Conservation (phyloP, 257 asterid genomes). For the Linderniella brevidens region DNA sequence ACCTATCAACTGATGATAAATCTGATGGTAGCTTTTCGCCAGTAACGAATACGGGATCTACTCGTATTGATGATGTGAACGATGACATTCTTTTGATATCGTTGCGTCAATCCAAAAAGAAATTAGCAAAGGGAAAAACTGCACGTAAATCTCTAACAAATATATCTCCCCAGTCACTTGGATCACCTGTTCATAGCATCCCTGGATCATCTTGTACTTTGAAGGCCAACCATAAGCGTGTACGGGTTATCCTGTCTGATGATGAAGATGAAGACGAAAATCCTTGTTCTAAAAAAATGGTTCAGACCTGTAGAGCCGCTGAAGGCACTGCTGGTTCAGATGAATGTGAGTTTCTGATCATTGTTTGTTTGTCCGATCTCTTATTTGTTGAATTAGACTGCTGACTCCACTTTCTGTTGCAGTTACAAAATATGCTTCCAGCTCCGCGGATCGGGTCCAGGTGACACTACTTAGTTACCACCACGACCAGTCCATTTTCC, state of each 20-base stretch:
- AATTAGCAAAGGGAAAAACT: slow-evolving; percentile 19
- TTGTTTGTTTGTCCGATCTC: slow-evolving; percentile 9
- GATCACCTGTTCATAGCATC: slow-evolving; percentile 24
- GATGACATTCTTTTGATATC: slow-evolving; percentile 39
- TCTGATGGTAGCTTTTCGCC: slow-evolving; percentile 41
- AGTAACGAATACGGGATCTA: slow-evolving; percentile 18
- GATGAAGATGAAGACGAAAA: slow-evolving; percentile 50
- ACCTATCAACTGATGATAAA: slow-evolving; percentile 25
- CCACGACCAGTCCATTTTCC: background rate
- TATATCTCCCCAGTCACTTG: slow-evolving; percentile 21
- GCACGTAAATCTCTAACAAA: slow-evolving; percentile 13
- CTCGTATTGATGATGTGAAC: slow-evolving; percentile 17
- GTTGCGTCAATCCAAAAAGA: slow-evolving; percentile 24
- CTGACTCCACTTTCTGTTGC: slow-evolving; percentile 15
- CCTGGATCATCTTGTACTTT: slow-evolving; percentile 39
- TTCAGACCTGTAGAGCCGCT: slow-evolving; percentile 14
- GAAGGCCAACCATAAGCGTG: slow-evolving; percentile 51
- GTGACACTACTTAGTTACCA: slow-evolving; percentile 14
- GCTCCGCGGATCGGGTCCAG: slow-evolving; percentile 29
- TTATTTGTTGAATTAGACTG: slow-evolving; percentile 6
- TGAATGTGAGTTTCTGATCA: slow-evolving; percentile 39
- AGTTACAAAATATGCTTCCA: slow-evolving; percentile 25
- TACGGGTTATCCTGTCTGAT: slow-evolving; percentile 69
- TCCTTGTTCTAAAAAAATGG: slow-evolving; percentile 20
- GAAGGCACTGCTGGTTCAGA: slow-evolving; percentile 67